Conservation (phyloP, 176 grass and related monocot species). For the Musa troglodytarum region DNA sequence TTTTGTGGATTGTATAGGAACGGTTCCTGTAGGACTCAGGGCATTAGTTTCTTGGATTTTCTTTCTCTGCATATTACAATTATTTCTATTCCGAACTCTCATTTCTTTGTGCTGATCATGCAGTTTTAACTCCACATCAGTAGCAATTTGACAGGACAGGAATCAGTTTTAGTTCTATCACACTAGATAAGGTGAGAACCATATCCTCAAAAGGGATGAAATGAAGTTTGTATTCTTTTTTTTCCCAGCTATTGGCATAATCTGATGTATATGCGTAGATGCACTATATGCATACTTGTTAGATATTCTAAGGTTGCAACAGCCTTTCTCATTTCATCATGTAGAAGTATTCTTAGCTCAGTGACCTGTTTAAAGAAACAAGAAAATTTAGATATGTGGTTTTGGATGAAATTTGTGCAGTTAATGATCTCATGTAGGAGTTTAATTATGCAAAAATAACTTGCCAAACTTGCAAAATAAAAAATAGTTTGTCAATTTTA, state of each 20-base stretch:
- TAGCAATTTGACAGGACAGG: neutral
- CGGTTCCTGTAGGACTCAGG: too few relatives aligned
- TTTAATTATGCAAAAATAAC: neutral
- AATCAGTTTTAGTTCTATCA: neutral
- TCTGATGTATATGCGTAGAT: neutral
- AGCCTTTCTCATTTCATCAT: too few relatives aligned
- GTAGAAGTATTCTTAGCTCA: too few relatives aligned
- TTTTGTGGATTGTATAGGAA: neutral
- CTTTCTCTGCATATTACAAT: neutral
- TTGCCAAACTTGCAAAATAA: neutral
- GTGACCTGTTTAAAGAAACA: too few relatives aligned
- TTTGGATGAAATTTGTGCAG: too few relatives aligned
- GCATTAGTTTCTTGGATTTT: neutral
- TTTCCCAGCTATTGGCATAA: neutral
- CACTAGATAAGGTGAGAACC: neutral
- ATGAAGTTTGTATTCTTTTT: neutral
- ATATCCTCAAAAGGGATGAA: neutral
- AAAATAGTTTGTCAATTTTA: too few relatives aligned
- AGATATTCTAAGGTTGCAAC: too few relatives aligned
- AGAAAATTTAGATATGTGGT: too few relatives aligned
- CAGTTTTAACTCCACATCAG: conserved; percentile 3
- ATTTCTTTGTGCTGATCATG: neutral
- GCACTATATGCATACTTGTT: neutral
- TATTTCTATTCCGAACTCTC: neutral
- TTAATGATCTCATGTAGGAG: neutral